Base-by-base conservation (phyloP, 2,329 filamentous ascomycete genomes). In the Trichoderma brevicompactum region DNA sequence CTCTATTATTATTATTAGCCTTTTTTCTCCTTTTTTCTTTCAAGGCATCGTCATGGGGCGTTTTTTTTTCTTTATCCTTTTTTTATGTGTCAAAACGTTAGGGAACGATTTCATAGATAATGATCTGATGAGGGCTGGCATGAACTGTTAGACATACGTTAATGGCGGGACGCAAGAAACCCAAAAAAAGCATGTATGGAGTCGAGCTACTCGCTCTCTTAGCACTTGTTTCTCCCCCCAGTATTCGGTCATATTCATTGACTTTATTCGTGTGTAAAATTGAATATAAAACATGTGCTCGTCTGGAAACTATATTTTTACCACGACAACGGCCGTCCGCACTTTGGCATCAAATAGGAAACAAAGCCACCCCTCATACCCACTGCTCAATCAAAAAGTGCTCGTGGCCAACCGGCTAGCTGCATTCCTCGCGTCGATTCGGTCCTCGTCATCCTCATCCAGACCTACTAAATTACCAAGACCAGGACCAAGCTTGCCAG, bases 341-440 rank as follows among this genome's bases (percentile, higher is more conserved):
- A 54, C 40, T 53, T 50, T 60, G 40, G 40, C 28, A 43, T 4
- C 12, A 50, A 53, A 52, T 19, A 50, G 13, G 38, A 46, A 43
- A 15, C 15, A 58, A n/a, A 46, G 13, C 13, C 19, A 36, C 44
- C 15, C 34, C 38, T 41, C 40, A 6, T 36, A 36, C 3, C 34
- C 38, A 43, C 17, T 46, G 68, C 48, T 61, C 66, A 63, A 56
- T 62, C 68, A 98, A 77, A 97, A 97, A 17, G 94, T 97, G 81
- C 94, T 97, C 70, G 93, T 92, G 54, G 94, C 95, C 80, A 99
- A 82, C 74, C 95, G 87, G 79, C 92, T 97, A 41, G 95, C 95
- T 61, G 95, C 95, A 79, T 98, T 99, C 77, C 92, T 88, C 48
- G 95, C 95, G 83, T 99, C 95, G 66, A 99, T 88, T 63, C 94